A percentile compares a stretch with the other conserved stretches of the same genome.
Conservation (phyloP, 169 alveolate genomes). For the Cryptosporidium ubiquitum region DNA sequence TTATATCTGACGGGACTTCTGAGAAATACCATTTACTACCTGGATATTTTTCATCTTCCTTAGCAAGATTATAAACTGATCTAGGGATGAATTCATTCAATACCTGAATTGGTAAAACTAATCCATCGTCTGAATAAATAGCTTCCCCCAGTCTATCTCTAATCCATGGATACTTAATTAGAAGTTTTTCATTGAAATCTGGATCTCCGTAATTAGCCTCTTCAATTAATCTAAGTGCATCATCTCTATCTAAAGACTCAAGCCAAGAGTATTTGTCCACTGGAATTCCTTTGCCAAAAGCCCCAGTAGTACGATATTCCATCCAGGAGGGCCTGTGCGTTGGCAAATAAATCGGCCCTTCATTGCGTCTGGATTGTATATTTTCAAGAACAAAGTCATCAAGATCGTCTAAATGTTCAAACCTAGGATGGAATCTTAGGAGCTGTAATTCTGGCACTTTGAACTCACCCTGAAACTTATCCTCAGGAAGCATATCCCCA, state of each 20-base stretch:
- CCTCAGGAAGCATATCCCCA: conserved; percentile 33
- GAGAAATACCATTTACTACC: conserved; percentile 66
- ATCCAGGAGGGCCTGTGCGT: conserved; percentile 14
- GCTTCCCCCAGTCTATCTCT: conserved; percentile 49
- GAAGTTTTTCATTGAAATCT: conserved; percentile 6
- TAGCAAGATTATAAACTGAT: neutral
- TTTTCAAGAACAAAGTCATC: conserved; percentile 31
- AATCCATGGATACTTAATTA: conserved; percentile 57
- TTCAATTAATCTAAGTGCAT: conserved; percentile 19
- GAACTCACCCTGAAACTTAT: neutral
- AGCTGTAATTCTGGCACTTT: conserved; percentile 42
- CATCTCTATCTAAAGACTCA: conserved; percentile 53
- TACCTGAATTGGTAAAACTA: conserved; percentile 52
- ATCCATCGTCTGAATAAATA: conserved; percentile 9
- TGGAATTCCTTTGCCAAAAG: conserved; percentile 40
- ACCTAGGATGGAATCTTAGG: conserved; percentile 19
- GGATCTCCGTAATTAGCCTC: conserved; percentile 38
- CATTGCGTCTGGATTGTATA: conserved; percentile 42
- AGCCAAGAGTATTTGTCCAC: conserved; percentile 34
- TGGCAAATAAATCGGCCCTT: neutral
- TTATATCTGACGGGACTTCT: conserved; percentile 54
- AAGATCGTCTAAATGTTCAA: conserved; percentile 5
- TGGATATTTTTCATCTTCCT: conserved; percentile 26
- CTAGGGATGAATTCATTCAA: conserved; percentile 57
- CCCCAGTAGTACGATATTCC: conserved; percentile 1